A percentile compares a stretch with the other conserved stretches of the same genome.
Evolutionary conservation across 1,284 basidiomycete species (phyloP).

Genomic region (Boletus mariae): DNA sequence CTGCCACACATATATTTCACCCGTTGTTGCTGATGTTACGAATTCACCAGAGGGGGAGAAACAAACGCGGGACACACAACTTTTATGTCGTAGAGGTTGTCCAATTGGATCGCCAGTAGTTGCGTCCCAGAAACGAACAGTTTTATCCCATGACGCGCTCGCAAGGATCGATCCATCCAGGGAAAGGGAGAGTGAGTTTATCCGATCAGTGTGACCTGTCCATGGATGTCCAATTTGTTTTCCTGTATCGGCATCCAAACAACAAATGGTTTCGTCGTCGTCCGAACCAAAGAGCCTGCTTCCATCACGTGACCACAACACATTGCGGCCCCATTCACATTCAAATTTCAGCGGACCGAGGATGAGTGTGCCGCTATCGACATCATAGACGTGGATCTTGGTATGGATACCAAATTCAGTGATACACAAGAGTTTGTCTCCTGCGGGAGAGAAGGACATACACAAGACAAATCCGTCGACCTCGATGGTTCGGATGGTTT

Average conservation of each 20-base stretch:
- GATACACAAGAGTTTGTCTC: neutral
- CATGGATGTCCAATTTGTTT: too few species aligned
- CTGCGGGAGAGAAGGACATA: constrained; percentile 10
- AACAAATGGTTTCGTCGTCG: too few species aligned
- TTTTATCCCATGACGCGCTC: too few species aligned
- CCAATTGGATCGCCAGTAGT: neutral
- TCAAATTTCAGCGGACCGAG: neutral
- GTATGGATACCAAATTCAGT: neutral
- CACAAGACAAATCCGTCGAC: accelerated
- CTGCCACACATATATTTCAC: neutral
- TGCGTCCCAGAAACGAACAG: too few species aligned
- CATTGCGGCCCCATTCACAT: too few species aligned
- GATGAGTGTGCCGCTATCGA: neutral
- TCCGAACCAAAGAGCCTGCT: too few species aligned
- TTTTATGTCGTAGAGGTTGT: neutral
- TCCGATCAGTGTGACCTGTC: too few species aligned
- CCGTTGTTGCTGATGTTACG: neutral
- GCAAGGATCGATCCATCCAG: too few species aligned
- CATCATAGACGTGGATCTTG: constrained; percentile 10
- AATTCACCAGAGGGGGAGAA: neutral
- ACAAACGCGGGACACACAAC: neutral
- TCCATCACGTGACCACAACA: too few species aligned
- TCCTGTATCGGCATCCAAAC: too few species aligned
- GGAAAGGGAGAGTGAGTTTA: too few species aligned
- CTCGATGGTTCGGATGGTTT: neutral